A percentile compares a stretch with the other conserved stretches of the same genome.
Evolutionary conservation across 345 rosid genomes (phyloP).

Genomic region (Moricandia arvensis): DNA sequence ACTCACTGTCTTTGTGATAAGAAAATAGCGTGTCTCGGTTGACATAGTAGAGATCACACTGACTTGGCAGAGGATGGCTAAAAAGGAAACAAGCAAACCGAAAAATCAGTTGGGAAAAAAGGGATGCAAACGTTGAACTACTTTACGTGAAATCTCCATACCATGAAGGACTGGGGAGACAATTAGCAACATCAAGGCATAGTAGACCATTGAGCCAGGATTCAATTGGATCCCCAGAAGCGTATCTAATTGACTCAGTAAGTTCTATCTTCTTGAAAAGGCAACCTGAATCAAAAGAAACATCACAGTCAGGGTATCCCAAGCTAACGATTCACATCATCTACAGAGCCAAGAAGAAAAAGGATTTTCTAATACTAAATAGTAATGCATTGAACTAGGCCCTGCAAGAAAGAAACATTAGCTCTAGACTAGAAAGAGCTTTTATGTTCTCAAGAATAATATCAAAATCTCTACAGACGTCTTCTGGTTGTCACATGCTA

Average conservation of each 20-base stretch:
- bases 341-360: slow-evolving; percentile 1
- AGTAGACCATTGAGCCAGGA: slow-evolving; percentile 89
- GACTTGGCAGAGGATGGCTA: slow-evolving; percentile 84
- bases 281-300: slow-evolving; percentile 56
- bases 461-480: not conserved
- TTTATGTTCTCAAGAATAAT: too few species aligned
- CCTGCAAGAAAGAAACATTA: not conserved
- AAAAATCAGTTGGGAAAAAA: not conserved
- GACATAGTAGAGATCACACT: slow-evolving; percentile 92
- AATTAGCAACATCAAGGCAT: slow-evolving; percentile 84
- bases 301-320: slow-evolving; percentile 6
- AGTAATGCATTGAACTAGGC: not conserved
- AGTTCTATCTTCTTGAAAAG: slow-evolving; percentile 90
- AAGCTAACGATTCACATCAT: not conserved
- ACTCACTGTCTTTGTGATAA: slow-evolving; percentile 88
- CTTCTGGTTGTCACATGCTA: not conserved
- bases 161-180: slow-evolving; percentile 58
- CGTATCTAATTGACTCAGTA: slow-evolving; percentile 86
- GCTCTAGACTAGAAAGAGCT: not conserved
- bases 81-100: slow-evolving; percentile 2
- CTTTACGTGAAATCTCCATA: slow-evolving; percentile 9
- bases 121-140: not conserved
- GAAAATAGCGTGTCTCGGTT: slow-evolving; percentile 94
- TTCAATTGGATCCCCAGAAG: slow-evolving; percentile 88
- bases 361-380: not conserved